These are phyloP conservation scores for Trichoderma citrinoviride DNA, from an alignment of 2,329 filamentous ascomycete species.

Conservation along the genomic window DNA sequence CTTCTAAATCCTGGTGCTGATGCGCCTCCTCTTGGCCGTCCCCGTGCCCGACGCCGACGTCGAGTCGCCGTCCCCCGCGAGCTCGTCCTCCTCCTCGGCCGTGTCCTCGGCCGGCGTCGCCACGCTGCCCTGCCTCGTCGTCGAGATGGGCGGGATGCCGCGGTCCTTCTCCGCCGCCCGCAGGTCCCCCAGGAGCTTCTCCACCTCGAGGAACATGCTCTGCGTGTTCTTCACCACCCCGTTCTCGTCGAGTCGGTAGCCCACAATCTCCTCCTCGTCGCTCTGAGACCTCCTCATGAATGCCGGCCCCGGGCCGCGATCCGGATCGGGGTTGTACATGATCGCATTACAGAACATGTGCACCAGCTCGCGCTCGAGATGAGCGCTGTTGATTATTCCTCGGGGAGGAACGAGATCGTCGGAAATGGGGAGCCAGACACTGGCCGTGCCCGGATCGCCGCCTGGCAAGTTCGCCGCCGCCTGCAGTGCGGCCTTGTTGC, in stretches of 20 bases:
- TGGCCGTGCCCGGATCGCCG: constrained; percentile 54
- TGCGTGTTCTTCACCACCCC: constrained; percentile 83
- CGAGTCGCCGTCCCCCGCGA: constrained; percentile 42
- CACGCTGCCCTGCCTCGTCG: constrained; percentile 38
- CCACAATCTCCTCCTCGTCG: constrained; percentile 48
- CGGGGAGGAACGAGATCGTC: constrained; percentile 80
- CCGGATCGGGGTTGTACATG: constrained; percentile 92
- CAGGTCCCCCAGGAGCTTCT: constrained; percentile 73
- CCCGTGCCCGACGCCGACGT: constrained; percentile 32
- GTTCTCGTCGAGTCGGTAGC: constrained; percentile 73
- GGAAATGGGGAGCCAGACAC: constrained; percentile 65
- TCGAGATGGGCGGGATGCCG: constrained; percentile 36
- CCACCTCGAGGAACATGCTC: constrained; percentile 86
- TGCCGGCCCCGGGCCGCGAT: constrained; percentile 63
- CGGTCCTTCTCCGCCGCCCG: constrained; percentile 66
- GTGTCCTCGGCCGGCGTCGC: constrained; percentile 46
- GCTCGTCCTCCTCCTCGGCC: constrained; percentile 50
- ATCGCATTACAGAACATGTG: constrained; percentile 98
- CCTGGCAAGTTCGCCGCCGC: constrained; percentile 60
- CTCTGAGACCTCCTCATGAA: constrained; percentile 51
- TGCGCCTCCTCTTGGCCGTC: constrained; percentile 38
- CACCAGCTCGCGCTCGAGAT: constrained; percentile 88
- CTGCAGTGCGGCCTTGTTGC: constrained; percentile 62
- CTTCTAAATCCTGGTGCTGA: constrained; percentile 36
- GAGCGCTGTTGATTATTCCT: constrained; percentile 87